Conservation (phyloP, 129 eudicot species). For the Chrysanthemum seticuspe region DNA sequence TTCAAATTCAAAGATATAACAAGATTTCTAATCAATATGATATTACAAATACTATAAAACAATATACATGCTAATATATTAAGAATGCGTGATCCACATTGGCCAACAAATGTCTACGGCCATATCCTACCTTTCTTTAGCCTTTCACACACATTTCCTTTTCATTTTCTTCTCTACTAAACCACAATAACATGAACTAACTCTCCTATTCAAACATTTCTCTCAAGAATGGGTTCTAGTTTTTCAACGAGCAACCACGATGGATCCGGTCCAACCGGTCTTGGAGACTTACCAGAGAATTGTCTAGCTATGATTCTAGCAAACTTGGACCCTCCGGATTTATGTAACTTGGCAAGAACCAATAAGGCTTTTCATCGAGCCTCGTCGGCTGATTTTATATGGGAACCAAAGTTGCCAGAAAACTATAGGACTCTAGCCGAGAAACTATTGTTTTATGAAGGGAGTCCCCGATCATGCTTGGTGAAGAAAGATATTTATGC, state of each 20-base stretch:
- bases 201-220: not conserved
- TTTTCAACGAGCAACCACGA: constrained; percentile 26
- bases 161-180: constrained; percentile 12
- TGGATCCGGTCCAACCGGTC: constrained; percentile 22
- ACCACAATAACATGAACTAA: constrained; percentile 5
- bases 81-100: constrained; percentile 42
- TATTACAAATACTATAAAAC: too few species aligned
- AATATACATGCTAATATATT: constrained; percentile 20
- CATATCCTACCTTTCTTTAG: constrained; percentile 21
- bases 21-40: too few species aligned
- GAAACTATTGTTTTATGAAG: constrained; percentile 31
- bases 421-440: constrained; percentile 49
- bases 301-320: constrained; percentile 62
- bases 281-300: constrained; percentile 70
- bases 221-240: constrained; percentile 45
- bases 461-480: not conserved
- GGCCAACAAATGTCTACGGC: constrained; percentile 33
- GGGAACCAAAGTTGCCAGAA: constrained; percentile 71
- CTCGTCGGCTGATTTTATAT: constrained; percentile 64
- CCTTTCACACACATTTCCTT: constrained; percentile 25
- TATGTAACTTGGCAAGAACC: constrained; percentile 47
- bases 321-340: constrained; percentile 52
- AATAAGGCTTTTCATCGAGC: constrained; percentile 50
- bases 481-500: constrained; percentile 55
- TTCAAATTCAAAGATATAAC: too few species aligned